Conservation (phyloP, 805 yeast species). For the Zygotorulaspora danielsina region DNA sequence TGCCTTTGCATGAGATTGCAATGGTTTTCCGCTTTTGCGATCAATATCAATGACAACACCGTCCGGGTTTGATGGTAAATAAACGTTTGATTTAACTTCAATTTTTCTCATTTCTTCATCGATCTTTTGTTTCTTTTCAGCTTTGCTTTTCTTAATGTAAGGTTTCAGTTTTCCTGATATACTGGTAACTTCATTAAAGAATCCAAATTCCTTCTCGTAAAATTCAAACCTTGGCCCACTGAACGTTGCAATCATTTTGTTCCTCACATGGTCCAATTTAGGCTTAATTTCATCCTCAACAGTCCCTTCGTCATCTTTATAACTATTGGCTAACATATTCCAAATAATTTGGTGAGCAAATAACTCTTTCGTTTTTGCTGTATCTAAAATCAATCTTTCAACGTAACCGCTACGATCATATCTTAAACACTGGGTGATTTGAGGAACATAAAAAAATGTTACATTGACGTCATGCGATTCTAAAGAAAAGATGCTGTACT, state of each 20-base stretch:
- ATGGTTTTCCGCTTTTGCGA: slow-evolving; percentile 85
- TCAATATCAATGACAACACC: slow-evolving; percentile 91
- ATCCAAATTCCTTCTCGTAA: slow-evolving; percentile 79
- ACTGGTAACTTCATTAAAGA: slow-evolving; percentile 85
- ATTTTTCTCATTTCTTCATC: slow-evolving; percentile 91
- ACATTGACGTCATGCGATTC: slow-evolving; percentile 82
- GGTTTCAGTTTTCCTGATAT: slow-evolving; percentile 96
- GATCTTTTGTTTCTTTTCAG: slow-evolving; percentile 92
- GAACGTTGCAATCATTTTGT: slow-evolving; percentile 58
- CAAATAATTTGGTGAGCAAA: slow-evolving; percentile 98
- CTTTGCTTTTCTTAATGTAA: slow-evolving; percentile 86
- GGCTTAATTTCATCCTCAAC: slow-evolving; percentile 83
- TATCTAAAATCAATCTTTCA: slow-evolving; percentile 81
- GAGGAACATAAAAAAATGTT: slow-evolving; percentile 96
- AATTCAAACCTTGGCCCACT: slow-evolving; percentile 56
- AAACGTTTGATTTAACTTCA: slow-evolving; percentile 72
- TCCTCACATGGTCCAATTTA: slow-evolving; percentile 65
- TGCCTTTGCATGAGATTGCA: slow-evolving; percentile 97
- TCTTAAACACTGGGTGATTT: slow-evolving; percentile 88
- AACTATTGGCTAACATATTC: slow-evolving; percentile 94
- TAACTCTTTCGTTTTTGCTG: slow-evolving; percentile 83
- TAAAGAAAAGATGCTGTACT: slow-evolving; percentile 84
- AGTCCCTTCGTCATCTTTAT: slow-evolving; percentile 80
- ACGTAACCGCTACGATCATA: slow-evolving; percentile 82
- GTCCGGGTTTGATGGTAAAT: slow-evolving; percentile 94